A percentile compares a stretch with the other conserved stretches of the same genome.
Conservation (phyloP, 495 filamentous ascomycete genomes). For the Recurvomyces mirabilis region DNA sequence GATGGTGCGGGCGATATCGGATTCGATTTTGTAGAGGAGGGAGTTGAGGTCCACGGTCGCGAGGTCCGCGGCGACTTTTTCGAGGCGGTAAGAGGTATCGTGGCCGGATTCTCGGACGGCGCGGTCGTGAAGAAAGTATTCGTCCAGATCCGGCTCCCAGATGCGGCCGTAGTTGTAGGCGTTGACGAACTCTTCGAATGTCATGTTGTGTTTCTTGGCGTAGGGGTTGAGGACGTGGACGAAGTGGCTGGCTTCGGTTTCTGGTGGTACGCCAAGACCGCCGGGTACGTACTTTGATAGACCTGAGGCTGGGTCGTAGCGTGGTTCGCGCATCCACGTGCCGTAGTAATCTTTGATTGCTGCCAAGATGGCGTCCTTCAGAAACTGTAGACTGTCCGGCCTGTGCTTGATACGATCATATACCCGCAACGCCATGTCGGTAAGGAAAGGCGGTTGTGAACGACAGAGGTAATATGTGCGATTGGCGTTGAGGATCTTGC, state of each 20-base stretch:
- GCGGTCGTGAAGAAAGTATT: conserved; percentile 91
- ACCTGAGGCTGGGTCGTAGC: conserved; percentile 68
- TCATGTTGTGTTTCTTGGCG: conserved; percentile 70
- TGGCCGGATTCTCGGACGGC: conserved; percentile 95
- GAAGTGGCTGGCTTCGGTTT: conserved; percentile 86
- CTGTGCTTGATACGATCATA: conserved; percentile 72
- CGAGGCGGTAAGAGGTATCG: conserved; percentile 87
- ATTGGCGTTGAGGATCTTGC: conserved; percentile 94
- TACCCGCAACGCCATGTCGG: conserved; percentile 86
- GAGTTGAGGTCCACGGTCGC: conserved; percentile 93
- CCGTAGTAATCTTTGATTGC: conserved; percentile 95
- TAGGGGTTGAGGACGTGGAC: conserved; percentile 77
- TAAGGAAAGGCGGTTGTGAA: conserved; percentile 92
- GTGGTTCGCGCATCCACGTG: conserved; percentile 75
- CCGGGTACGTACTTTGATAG: conserved; percentile 82
- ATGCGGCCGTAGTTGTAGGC: conserved; percentile 76
- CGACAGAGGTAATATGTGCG: conserved; percentile 87
- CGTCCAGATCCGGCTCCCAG: conserved; percentile 75
- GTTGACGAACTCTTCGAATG: conserved; percentile 66
- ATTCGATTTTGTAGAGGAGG: conserved; percentile 89
- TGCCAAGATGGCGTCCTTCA: conserved; percentile 65
- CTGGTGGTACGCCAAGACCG: conserved; percentile 84
- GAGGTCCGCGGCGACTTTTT: conserved; percentile 73
- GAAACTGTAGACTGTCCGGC: conserved; percentile 62
- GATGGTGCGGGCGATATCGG: conserved; percentile 76